Conservation (phyloP, 1,284 basidiomycete genomes). For the Pseudozyma tsukubaensis region DNA sequence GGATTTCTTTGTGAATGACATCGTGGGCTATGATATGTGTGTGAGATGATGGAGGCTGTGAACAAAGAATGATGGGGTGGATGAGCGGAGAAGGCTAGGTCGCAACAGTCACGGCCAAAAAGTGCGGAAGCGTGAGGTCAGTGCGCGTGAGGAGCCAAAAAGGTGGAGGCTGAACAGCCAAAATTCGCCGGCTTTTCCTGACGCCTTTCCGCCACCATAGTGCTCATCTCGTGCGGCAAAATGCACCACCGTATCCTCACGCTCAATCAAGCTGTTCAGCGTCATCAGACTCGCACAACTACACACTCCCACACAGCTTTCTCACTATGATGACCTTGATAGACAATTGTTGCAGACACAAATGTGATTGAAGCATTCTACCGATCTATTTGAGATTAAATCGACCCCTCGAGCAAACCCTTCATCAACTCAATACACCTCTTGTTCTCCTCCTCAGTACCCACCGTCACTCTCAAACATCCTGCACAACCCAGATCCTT, state of each 20-base stretch:
- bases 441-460: conserved; percentile 79
- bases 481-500: conserved; percentile 86
- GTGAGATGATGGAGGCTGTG: background rate
- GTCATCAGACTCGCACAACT: too few species aligned
- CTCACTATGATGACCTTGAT: too few species aligned
- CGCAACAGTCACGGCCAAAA: background rate
- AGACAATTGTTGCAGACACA: too few species aligned
- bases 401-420: conserved; percentile 42
- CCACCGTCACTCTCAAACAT: conserved; percentile 90
- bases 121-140: conserved; percentile 15
- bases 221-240: conserved; percentile 27
- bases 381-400: conserved; percentile 5
- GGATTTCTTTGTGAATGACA: conserved; percentile 46
- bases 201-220: background rate
- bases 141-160: conserved; percentile 11
- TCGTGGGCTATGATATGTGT: conserved; percentile 2
- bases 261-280: too few species aligned
- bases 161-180: conserved; percentile 15
- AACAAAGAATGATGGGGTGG: background rate
- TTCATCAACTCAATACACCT: conserved; percentile 58
- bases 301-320: too few species aligned
- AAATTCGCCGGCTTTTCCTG: conserved; percentile 25
- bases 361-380: too few species aligned
- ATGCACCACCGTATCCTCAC: background rate
- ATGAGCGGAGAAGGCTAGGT: background rate